phyloP scores from a whole-genome alignment of 805 yeast genomes.

The Vanderwaltozyma tropicalis region DNA sequence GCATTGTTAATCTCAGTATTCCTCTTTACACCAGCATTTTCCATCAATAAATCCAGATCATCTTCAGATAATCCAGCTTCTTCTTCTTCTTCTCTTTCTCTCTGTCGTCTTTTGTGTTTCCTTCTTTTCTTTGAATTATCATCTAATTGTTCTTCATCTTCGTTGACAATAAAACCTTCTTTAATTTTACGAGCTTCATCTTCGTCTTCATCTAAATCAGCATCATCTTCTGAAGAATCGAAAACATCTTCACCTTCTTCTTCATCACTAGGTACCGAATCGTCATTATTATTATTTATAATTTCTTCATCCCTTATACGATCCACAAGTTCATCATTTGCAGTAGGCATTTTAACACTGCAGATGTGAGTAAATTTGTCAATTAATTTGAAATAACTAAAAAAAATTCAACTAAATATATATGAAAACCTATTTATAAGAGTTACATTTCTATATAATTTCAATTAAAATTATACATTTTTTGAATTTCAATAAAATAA shows the following conservation, averaged over 20 bases:
- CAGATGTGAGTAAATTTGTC: too few relatives aligned
- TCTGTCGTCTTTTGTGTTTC: constrained; percentile 31
- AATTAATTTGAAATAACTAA: too few relatives aligned
- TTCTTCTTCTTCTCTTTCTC: constrained; percentile 38
- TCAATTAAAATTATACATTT: too few relatives aligned
- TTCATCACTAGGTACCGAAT: constrained; percentile 30
- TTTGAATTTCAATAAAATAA: too few relatives aligned
- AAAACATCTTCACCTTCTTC: constrained; percentile 40
- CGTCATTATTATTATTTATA: constrained; percentile 28
- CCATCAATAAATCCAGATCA: constrained; percentile 84
- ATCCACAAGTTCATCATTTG: too few relatives aligned
- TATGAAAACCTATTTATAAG: too few relatives aligned
- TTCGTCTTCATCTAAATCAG: constrained; percentile 76
- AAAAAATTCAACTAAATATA: too few relatives aligned
- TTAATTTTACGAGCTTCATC: constrained; percentile 76
- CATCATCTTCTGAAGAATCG: constrained; percentile 86
- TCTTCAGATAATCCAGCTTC: constrained; percentile 82
- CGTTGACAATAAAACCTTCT: constrained; percentile 91
- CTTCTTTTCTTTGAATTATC: constrained; percentile 23
- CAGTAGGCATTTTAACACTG: too few relatives aligned
- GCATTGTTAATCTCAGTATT: constrained; percentile 28
- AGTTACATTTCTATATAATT: too few relatives aligned
- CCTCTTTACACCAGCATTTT: constrained; percentile 72
- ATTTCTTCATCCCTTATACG: constrained; percentile 14
- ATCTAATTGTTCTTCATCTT: constrained; percentile 57